These are phyloP conservation scores for Fomitopsis pinicola DNA, from an alignment of 1,284 basidiomycete genomes.

Conservation along the genomic window DNA sequence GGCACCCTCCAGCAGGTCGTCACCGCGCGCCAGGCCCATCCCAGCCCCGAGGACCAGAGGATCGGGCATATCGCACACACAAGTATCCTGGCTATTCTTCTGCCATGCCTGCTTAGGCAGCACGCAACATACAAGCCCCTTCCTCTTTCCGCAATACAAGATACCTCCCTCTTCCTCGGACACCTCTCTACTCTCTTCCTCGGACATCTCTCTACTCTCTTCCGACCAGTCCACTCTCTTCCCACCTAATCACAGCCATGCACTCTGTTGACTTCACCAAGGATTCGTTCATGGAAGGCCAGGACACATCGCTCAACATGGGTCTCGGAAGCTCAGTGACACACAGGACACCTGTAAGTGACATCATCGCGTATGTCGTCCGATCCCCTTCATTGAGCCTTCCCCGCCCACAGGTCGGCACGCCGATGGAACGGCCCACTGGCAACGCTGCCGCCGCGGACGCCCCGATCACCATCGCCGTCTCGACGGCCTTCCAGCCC, in stretches of 20 bases:
- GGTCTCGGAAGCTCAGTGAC: background rate
- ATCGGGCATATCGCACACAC: too few relatives aligned
- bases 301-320: background rate
- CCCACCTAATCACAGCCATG: background rate
- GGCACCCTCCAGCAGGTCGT: too few relatives aligned
- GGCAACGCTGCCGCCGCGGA: background rate
- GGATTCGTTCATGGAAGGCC: background rate
- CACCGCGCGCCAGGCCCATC: too few relatives aligned
- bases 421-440: constrained; percentile 7
- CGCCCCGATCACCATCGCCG: constrained; percentile 38
- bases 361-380: background rate
- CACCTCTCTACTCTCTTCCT: too few relatives aligned
- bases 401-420: constrained; percentile 1
- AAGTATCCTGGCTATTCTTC: too few relatives aligned
- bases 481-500: constrained; percentile 72
- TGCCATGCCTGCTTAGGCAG: too few relatives aligned
- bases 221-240: background rate
- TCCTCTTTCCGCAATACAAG: background rate
- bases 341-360: background rate
- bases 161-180: background rate
- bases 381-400: background rate
- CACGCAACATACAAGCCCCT: too few relatives aligned
- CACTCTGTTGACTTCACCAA: constrained; percentile 6
- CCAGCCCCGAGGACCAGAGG: too few relatives aligned
- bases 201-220: background rate